Evolutionary conservation across 495 filamentous ascomycete species (phyloP), one percentile per base, ranked within the genome.

Genomic region (Penicillium silybi): DNA sequence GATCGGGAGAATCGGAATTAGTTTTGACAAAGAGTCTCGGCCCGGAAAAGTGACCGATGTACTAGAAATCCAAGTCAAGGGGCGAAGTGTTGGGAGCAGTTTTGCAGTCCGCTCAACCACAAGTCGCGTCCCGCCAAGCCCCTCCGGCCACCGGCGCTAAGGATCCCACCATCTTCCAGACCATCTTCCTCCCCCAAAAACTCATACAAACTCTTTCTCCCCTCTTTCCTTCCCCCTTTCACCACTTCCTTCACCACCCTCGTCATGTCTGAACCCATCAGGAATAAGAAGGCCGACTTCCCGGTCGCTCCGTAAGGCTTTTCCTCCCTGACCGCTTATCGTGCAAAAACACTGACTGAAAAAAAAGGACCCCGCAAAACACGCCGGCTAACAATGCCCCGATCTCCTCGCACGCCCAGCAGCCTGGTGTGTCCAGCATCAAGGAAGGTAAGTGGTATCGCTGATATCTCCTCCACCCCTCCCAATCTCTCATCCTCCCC

Each of bases 361-460:
- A 51, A 43, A 42, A 59, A 65, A 95, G 88, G 58, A 97, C 92
- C 61, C 92, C 92, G 62, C 92, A 97, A 76, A 96, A 97, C 74
- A 96, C 92, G 17, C 92, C 95, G 57, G 85, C 89, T 35, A 90
- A 82, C 68, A 90, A 90, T 77, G 95, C 95, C 55, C 95, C 95
- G 40, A 99, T 99, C 70, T 95, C 90, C 16, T 97, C 95, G 47
- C 92, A 95, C 73, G 93, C 93, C 55, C 90, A 95, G 75, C 89
- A 96, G 74, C 95, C 95, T 52, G 87, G 88, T 44, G 85, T 99
- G 58, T 79, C 89, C 54, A 97, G 90, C 73, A 97, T 99, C 77
- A 89, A 92, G 73, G 95, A 99, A 85, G 93, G 93, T 97, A 71
- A 63, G 79, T 78, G 17, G 42, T 54, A 51, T 19, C 2, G 17